Evolutionary conservation across 108 stramenopile species (phyloP).

Genomic region (Skeletonema costatum): DNA sequence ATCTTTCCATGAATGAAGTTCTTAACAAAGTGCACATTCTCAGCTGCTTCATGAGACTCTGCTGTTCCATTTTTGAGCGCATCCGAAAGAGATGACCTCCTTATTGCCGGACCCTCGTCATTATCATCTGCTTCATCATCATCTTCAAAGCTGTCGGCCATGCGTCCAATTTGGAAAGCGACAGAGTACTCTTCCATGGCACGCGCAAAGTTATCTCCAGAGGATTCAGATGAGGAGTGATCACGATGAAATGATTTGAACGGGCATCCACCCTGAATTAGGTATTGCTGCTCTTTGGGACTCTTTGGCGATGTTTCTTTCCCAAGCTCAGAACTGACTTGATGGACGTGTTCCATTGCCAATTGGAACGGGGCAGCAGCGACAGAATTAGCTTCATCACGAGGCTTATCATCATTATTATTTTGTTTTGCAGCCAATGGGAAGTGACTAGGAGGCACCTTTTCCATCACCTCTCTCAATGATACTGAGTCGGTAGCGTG

Average conservation of each 20-base stretch:
- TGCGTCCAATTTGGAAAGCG: slow-evolving; percentile 61
- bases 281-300: slow-evolving; percentile 6
- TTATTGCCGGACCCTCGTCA: neutral
- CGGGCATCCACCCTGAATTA: slow-evolving; percentile 52
- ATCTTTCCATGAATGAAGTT: slow-evolving; percentile 85
- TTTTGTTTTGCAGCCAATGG: neutral
- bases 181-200: slow-evolving; percentile 71
- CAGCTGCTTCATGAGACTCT: slow-evolving; percentile 82
- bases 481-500: slow-evolving; percentile 43
- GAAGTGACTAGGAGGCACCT: slow-evolving; percentile 63
- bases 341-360: slow-evolving; percentile 48
- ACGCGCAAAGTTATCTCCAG: slow-evolving; percentile 13
- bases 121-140: neutral
- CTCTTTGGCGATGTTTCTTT: neutral
- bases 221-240: slow-evolving; percentile 35
- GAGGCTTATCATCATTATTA: neutral
- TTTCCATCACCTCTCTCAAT: slow-evolving; percentile 51
- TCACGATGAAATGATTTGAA: slow-evolving; percentile 41
- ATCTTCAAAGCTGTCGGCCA: slow-evolving; percentile 37
- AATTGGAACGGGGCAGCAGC: slow-evolving; percentile 27
- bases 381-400: neutral
- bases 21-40: slow-evolving; percentile 88
- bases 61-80: slow-evolving; percentile 84
- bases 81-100: slow-evolving; percentile 52
- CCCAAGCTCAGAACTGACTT: slow-evolving; percentile 35